phyloP scores from a whole-genome alignment of 306 rosid genomes.

The Coriaria nepalensis region DNA sequence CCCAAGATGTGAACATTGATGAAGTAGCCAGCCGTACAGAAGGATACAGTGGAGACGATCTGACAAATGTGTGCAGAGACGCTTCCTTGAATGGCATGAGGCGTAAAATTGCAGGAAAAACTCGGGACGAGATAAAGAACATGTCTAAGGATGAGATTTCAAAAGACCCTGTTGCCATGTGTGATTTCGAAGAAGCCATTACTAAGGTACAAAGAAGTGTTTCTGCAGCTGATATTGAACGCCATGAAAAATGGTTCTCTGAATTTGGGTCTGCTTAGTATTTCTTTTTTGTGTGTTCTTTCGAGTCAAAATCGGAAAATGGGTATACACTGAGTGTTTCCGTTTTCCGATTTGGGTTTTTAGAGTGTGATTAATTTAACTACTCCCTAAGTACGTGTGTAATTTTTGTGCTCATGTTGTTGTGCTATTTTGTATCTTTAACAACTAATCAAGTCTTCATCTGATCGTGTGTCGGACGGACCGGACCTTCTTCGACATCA shows the following conservation, averaged over 20 bases:
- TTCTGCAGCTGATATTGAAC: constrained; percentile 75
- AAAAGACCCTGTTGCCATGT: constrained; percentile 95
- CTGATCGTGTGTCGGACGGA: too few species aligned
- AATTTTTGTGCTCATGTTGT: too few species aligned
- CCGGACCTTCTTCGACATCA: too few species aligned
- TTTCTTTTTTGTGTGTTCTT: too few species aligned
- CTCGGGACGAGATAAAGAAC: constrained; percentile 92
- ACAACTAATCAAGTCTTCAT: too few species aligned
- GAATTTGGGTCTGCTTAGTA: constrained; percentile 81
- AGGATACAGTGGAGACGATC: constrained; percentile 97
- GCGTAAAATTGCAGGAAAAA: constrained; percentile 94
- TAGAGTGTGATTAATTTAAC: too few species aligned
- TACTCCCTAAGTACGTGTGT: too few species aligned
- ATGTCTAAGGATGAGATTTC: constrained; percentile 95
- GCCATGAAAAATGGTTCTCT: constrained; percentile 88
- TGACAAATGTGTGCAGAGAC: constrained; percentile 89
- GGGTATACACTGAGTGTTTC: too few species aligned
- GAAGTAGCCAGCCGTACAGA: constrained; percentile 93
- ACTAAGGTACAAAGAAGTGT: constrained; percentile 87
- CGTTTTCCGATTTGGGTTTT: too few species aligned
- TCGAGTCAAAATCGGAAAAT: too few species aligned
- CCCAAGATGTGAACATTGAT: constrained; percentile 67
- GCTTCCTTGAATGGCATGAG: constrained; percentile 99
- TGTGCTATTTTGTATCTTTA: too few species aligned
- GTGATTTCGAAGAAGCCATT: constrained; percentile 95